Evolutionary conservation across 2,329 filamentous ascomycete species (phyloP).

Genomic region (Corynespora cassiicola): DNA sequence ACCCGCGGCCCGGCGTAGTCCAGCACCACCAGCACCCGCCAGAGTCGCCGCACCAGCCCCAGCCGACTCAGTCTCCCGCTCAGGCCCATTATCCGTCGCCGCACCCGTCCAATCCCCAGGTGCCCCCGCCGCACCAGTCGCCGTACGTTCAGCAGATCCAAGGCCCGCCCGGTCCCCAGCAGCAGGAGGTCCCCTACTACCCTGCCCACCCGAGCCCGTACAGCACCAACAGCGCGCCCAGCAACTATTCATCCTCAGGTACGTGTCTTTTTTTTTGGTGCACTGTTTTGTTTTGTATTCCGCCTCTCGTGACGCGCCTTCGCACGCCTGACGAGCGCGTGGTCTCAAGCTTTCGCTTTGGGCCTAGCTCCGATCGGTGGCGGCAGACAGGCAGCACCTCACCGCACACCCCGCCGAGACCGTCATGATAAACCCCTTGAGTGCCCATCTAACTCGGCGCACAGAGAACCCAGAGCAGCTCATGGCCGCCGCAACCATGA

Average conservation of each 20-base stretch:
- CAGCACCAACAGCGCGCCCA: constrained; percentile 79
- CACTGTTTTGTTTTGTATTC: too few species aligned
- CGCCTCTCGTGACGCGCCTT: too few species aligned
- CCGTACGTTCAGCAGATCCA: constrained; percentile 73
- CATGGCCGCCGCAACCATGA: constrained; percentile 73
- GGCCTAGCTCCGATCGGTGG: too few species aligned
- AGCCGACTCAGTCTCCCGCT: constrained; percentile 63
- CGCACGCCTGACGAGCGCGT: too few species aligned
- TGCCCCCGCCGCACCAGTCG: constrained; percentile 57
- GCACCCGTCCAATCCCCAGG: constrained; percentile 67
- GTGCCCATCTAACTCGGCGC: constrained; percentile 59
- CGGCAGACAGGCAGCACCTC: too few species aligned
- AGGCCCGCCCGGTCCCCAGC: constrained; percentile 65
- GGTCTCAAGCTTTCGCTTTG: too few species aligned
- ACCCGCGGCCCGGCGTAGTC: constrained; percentile 75
- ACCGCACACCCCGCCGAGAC: too few species aligned
- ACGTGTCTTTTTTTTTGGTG: constrained; percentile 18
- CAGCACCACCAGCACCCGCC: constrained; percentile 63
- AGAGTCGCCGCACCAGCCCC: constrained; percentile 67
- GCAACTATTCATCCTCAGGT: constrained; percentile 80
- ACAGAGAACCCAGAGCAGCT: constrained; percentile 76
- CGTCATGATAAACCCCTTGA: too few species aligned
- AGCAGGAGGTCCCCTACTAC: constrained; percentile 75
- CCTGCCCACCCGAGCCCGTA: constrained; percentile 82
- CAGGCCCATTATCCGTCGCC: constrained; percentile 70